Evolutionary conservation across 352 stramenopile genomes (phyloP).

Genomic region (Globisporangium splendens): DNA sequence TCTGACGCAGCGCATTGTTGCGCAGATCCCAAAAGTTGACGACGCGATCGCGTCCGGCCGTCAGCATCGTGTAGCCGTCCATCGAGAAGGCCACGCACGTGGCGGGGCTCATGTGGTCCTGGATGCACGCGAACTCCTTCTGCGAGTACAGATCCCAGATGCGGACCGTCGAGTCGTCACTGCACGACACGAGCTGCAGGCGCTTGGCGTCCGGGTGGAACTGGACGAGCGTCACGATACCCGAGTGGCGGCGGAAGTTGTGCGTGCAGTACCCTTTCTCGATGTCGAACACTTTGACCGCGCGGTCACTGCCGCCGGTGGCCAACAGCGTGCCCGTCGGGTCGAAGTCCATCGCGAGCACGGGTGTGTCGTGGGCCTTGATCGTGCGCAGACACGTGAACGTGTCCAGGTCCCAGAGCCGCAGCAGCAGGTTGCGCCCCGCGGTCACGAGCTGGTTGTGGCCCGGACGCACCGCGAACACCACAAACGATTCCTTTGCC

Average conservation of each 20-base stretch:
- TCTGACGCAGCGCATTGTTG: slow-evolving; percentile 85
- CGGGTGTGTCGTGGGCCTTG: slow-evolving; percentile 72
- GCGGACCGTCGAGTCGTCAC: slow-evolving; percentile 75
- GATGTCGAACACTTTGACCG: slow-evolving; percentile 93
- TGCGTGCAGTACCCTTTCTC: slow-evolving; percentile 92
- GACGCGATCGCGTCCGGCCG: slow-evolving; percentile 91
- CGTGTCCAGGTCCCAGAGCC: slow-evolving; percentile 83
- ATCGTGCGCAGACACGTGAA: slow-evolving; percentile 76
- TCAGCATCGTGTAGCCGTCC: slow-evolving; percentile 84
- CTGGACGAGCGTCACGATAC: slow-evolving; percentile 85
- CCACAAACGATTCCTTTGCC: slow-evolving; percentile 80
- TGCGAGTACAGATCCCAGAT: slow-evolving; percentile 86
- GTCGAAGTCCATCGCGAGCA: slow-evolving; percentile 88
- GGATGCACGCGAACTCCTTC: slow-evolving; percentile 84
- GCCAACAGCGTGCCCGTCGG: slow-evolving; percentile 91
- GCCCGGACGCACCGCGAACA: slow-evolving; percentile 69
- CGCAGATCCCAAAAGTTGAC: slow-evolving; percentile 90
- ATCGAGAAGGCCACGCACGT: slow-evolving; percentile 91
- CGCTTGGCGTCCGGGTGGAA: slow-evolving; percentile 74
- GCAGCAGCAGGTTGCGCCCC: slow-evolving; percentile 79
- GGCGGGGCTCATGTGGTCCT: slow-evolving; percentile 94
- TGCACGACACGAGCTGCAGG: slow-evolving; percentile 72
- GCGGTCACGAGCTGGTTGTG: slow-evolving; percentile 83
- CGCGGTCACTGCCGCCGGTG: slow-evolving; percentile 94
- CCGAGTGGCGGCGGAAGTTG: slow-evolving; percentile 87